A percentile compares a stretch with the other conserved stretches of the same genome.
phyloP scores from a whole-genome alignment of 352 stramenopile species.

The Pythium phragmiticola region DNA sequence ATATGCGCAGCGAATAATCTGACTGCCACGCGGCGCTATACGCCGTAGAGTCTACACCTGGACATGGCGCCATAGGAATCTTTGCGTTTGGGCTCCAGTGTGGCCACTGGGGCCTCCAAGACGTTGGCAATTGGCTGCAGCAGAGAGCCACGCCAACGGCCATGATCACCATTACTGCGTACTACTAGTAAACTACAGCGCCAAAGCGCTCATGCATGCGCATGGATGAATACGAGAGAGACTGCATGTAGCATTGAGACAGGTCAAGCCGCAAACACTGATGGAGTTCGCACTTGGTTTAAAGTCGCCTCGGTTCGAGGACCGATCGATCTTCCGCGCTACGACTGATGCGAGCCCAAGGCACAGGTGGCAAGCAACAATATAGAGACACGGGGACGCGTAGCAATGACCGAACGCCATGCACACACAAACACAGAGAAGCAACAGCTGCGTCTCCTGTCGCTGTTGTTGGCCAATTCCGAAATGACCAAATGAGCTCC shows the following conservation, averaged over 20 bases:
- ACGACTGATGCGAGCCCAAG: constrained; percentile 83
- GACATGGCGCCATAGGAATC: too few species aligned
- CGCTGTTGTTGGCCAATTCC: background rate
- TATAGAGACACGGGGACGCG: constrained; percentile 50
- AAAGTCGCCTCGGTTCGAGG: constrained; percentile 69
- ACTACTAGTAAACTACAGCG: background rate
- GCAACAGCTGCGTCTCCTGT: too few species aligned
- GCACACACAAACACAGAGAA: background rate
- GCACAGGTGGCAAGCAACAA: constrained; percentile 73
- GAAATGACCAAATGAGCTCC: background rate
- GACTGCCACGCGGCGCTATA: background rate
- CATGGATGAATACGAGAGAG: background rate
- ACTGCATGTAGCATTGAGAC: constrained; percentile 77
- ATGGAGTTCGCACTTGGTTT: constrained; percentile 74
- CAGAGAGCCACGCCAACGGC: background rate
- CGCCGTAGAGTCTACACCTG: too few species aligned
- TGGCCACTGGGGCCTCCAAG: too few species aligned
- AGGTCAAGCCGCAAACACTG: constrained; percentile 80
- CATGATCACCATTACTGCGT: background rate
- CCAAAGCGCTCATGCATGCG: background rate
- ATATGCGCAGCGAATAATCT: too few species aligned
- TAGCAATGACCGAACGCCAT: background rate
- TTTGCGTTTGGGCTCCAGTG: too few species aligned
- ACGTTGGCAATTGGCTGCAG: background rate
- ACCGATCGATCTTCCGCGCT: constrained; percentile 70